Percentiles rank a stretch among this genome's conserved stretches.
These are phyloP conservation scores for Orobanche coerulescens DNA, from an alignment of 257 asterid species.

Conservation along the genomic window DNA sequence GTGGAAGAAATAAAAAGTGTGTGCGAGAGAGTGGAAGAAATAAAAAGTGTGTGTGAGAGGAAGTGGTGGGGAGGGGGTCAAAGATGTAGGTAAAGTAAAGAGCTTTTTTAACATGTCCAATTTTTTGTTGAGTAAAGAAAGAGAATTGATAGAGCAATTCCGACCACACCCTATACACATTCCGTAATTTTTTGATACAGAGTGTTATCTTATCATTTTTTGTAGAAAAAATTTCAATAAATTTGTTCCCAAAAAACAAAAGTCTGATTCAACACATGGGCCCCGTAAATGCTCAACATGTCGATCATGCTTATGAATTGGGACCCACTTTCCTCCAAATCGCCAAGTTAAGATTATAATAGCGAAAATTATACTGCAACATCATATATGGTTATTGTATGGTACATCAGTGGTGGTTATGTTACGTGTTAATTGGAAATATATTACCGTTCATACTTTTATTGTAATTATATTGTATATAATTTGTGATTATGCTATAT, in stretches of 20 bases:
- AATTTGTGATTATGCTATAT: too few relatives aligned
- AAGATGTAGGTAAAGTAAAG: constrained; percentile 31
- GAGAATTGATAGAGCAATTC: too few relatives aligned
- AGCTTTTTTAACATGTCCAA: constrained; percentile 45
- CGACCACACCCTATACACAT: too few relatives aligned
- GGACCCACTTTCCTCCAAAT: constrained; percentile 24
- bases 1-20: background rate
- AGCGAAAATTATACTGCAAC: too few relatives aligned
- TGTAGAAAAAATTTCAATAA: constrained; percentile 39
- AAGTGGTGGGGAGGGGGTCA: constrained; percentile 25
- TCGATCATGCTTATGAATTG: constrained; percentile 40
- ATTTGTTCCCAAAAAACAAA: constrained; percentile 40
- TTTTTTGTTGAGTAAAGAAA: too few relatives aligned
- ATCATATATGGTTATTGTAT: too few relatives aligned
- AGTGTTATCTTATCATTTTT: too few relatives aligned
- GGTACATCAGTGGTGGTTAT: too few relatives aligned
- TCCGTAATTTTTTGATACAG: too few relatives aligned
- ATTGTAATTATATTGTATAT: too few relatives aligned
- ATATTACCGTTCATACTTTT: too few relatives aligned
- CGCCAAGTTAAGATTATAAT: constrained; percentile 17
- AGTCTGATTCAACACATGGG: constrained; percentile 50
- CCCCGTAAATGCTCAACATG: constrained; percentile 38
- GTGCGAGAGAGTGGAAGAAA: background rate
- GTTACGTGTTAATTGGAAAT: too few relatives aligned
- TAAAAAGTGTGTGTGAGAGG: background rate